Base-by-base conservation (phyloP, 129 eudicot genomes). In the Glebionis coronaria region DNA sequence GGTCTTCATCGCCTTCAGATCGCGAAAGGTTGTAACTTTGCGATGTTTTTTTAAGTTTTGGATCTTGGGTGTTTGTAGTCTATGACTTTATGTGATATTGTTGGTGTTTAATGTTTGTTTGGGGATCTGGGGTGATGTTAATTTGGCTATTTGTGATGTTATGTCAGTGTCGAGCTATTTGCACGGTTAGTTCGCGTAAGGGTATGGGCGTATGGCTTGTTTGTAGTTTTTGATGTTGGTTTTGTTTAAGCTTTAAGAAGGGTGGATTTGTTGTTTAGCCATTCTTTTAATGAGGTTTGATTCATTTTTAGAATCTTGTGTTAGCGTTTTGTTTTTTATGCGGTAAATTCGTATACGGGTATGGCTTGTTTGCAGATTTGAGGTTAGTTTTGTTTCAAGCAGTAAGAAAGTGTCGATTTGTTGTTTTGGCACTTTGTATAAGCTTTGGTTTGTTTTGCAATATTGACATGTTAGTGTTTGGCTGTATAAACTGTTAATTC, bases 1-100 rank as follows among this genome's bases (percentile, higher is more conserved):
- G 85, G 85, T 81, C 91, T 67, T 69, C 83, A 13, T 85, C 96
- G 42, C 84, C 87, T 12, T 60, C 86, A 73, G 91, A 88, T 82
- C 91, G 85, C 68, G 88, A 85, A 76, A 78, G 96, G 96, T 80
- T 49, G 68, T 35, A 45, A 29, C 12, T 72, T 19, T 47, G 3
- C 40, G 5, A 19, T 20, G 44, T 44, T 63, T 56, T 12, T 35
- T 16, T 66, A 52, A 3, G 49, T 72, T 63, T 68, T 76, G 85
- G 82, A 73, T 68, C 76, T 69, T 45, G 72, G 68, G 63, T 71
- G 60, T 73, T 28, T 58, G 52, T 78, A 73, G 50, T n/a, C n/a
- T n/a, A n/a, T n/a, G n/a, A n/a, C 42, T 72, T 54, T 59, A n/a
- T n/a, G 55, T 69, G 70, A 29, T 44, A 56, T 52, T 62, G 3